Percentiles rank a stretch among this genome's conserved stretches.
Evolutionary conservation across 2,329 filamentous ascomycete genomes (phyloP).

Genomic region (Phialocephala sp.): DNA sequence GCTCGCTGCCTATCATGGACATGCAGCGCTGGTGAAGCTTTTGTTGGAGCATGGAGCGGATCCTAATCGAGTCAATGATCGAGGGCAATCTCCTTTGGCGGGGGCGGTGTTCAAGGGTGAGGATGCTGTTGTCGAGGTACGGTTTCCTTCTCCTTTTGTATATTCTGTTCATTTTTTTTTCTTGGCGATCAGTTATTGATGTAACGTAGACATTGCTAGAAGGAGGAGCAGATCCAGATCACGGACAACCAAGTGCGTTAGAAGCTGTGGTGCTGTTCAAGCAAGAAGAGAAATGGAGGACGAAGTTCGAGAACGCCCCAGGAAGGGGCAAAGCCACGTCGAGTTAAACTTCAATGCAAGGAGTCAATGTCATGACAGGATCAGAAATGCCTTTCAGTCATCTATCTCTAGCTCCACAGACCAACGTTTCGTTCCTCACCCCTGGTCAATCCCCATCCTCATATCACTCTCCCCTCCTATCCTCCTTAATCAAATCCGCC

Average conservation of each 20-base stretch:
- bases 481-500: slow-evolving; percentile 2
- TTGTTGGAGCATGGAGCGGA: slow-evolving; percentile 69
- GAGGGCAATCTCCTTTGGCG: slow-evolving; percentile 71
- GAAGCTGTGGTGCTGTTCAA: slow-evolving; percentile 58
- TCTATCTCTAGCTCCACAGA: too few relatives aligned
- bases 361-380: too few relatives aligned
- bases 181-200: not conserved
- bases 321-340: slow-evolving; percentile 51
- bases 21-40: slow-evolving; percentile 63
- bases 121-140: slow-evolving; percentile 64
- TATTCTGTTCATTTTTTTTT: not conserved
- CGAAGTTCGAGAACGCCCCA: slow-evolving; percentile 54
- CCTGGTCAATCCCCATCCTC: too few relatives aligned
- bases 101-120: slow-evolving; percentile 77
- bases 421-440: too few relatives aligned
- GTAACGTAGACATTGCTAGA: slow-evolving; percentile 49
- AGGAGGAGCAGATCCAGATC: slow-evolving; percentile 60
- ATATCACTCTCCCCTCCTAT: too few relatives aligned
- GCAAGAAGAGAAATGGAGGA: slow-evolving; percentile 56
- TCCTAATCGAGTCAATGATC: slow-evolving; percentile 70
- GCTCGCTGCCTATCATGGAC: slow-evolving; percentile 74
- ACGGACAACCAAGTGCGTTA: slow-evolving; percentile 55
- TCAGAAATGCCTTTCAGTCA: too few relatives aligned
- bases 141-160: slow-evolving; percentile 18
- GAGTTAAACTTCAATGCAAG: not conserved